phyloP scores from a whole-genome alignment of 73 alveolate genomes.

The Paramecium octaurelia region DNA sequence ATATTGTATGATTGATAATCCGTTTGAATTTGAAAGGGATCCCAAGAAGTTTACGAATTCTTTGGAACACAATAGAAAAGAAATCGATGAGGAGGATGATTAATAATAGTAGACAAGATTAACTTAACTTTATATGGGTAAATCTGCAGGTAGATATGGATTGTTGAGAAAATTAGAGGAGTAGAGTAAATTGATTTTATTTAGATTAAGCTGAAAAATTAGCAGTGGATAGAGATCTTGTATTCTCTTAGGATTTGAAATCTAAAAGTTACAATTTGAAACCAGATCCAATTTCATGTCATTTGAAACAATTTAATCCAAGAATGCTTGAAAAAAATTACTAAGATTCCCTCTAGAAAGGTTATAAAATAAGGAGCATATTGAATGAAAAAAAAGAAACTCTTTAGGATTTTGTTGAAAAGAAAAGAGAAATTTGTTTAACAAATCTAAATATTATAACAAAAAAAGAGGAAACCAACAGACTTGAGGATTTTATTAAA shows the following conservation, averaged over 20 bases:
- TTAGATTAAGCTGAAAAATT: conserved; percentile 45
- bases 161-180: conserved; percentile 12
- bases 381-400: conserved; percentile 55
- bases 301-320: conserved; percentile 29
- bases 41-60: background rate
- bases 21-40: background rate
- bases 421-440: conserved; percentile 56
- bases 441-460: conserved; percentile 46
- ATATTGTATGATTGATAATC: background rate
- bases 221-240: conserved; percentile 52
- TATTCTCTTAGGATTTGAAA: background rate
- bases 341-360: conserved; percentile 1
- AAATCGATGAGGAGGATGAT: background rate
- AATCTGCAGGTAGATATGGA: conserved; percentile 9
- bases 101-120: background rate
- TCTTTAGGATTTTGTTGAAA: conserved; percentile 33
- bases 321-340: background rate
- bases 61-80: background rate
- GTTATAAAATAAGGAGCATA: conserved; percentile 40
- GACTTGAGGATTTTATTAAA: conserved; percentile 56
- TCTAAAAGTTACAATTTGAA: background rate
- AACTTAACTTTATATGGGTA: background rate
- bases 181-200: background rate
- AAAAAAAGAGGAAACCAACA: conserved; percentile 53
- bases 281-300: conserved; percentile 1